phyloP scores from a whole-genome alignment of 495 filamentous ascomycete species.

The Penicillium taxi region DNA sequence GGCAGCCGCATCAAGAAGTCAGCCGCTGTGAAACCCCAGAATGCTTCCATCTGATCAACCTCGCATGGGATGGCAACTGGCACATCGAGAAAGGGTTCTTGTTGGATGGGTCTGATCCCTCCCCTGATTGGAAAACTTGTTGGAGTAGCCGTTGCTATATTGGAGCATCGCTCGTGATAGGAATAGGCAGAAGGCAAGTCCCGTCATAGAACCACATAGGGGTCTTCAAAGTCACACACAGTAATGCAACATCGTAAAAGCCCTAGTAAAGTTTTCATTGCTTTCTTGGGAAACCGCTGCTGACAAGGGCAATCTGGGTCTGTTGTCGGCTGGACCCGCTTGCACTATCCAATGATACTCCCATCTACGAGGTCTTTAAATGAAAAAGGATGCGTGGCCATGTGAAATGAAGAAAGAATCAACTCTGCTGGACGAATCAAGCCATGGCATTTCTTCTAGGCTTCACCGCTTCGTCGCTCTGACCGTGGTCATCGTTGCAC shows the following conservation, averaged over 20 bases:
- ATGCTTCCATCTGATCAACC: conserved; percentile 37
- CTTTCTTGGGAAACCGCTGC: conserved; percentile 4
- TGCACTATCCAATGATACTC: conserved; percentile 12
- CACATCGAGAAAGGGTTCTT: conserved; percentile 8
- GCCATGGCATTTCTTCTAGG: background rate
- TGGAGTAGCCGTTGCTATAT: conserved; percentile 7
- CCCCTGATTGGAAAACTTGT: conserved; percentile 2
- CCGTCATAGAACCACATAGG: conserved; percentile 6
- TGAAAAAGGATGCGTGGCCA: conserved; percentile 6
- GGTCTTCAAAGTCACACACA: conserved; percentile 24
- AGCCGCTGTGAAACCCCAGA: conserved; percentile 41
- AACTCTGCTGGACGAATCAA: conserved; percentile 18
- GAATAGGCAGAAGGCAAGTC: conserved; percentile 5
- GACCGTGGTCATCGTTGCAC: conserved; percentile 21
- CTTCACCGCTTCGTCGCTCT: conserved; percentile 14
- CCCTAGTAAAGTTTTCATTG: background rate
- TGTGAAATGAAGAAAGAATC: conserved; percentile 14
- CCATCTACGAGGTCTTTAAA: conserved; percentile 1
- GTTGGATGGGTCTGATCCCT: conserved; percentile 4
- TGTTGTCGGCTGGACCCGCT: conserved; percentile 8
- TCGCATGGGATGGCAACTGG: conserved; percentile 22
- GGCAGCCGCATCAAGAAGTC: conserved; percentile 34
- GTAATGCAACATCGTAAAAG: conserved; percentile 31
- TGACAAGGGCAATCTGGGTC: conserved; percentile 10
- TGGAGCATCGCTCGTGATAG: conserved; percentile 18